phyloP scores from a whole-genome alignment of 1,139 yeast genomes.

The Suhomyces panamericanus region DNA sequence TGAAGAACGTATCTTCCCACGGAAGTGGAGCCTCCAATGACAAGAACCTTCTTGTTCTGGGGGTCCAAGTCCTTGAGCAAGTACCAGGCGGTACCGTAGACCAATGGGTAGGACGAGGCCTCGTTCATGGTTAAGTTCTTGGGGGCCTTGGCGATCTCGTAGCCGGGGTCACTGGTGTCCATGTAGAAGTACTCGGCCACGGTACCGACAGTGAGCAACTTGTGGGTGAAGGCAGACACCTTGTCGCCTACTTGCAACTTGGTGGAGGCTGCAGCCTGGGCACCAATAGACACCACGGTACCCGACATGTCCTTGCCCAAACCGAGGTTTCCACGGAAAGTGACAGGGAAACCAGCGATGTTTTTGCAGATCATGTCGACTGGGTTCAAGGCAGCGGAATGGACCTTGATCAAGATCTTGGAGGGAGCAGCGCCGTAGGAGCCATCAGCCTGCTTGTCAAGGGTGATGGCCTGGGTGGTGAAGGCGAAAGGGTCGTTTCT shows the following conservation, averaged over 20 bases:
- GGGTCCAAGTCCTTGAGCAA: slow-evolving; percentile 36
- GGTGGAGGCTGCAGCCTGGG: slow-evolving; percentile 26
- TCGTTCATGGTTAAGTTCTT: slow-evolving; percentile 45
- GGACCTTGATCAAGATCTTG: slow-evolving; percentile 58
- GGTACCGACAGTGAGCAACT: slow-evolving; percentile 51
- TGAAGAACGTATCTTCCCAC: slow-evolving; percentile 66
- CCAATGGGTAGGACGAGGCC: slow-evolving; percentile 61
- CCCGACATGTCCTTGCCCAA: slow-evolving; percentile 75
- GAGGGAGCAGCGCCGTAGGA: slow-evolving; percentile 37
- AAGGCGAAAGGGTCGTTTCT: slow-evolving; percentile 15
- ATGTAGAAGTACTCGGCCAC: slow-evolving; percentile 44
- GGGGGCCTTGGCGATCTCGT: slow-evolving; percentile 49
- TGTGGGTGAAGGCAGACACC: slow-evolving; percentile 57
- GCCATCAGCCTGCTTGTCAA: slow-evolving; percentile 34
- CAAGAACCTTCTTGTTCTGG: slow-evolving; percentile 42
- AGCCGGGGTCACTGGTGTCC: slow-evolving; percentile 44
- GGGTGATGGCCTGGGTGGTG: slow-evolving; percentile 19
- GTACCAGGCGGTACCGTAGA: slow-evolving; percentile 58
- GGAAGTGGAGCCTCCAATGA: slow-evolving; percentile 76
- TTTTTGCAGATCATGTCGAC: slow-evolving; percentile 55
- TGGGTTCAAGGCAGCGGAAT: slow-evolving; percentile 65
- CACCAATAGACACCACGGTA: slow-evolving; percentile 58
- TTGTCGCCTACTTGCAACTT: slow-evolving; percentile 58
- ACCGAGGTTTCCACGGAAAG: slow-evolving; percentile 45
- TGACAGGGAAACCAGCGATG: slow-evolving; percentile 24